phyloP scores from a whole-genome alignment of 2,329 filamentous ascomycete species.

The Paraconiothyrium brasiliense region DNA sequence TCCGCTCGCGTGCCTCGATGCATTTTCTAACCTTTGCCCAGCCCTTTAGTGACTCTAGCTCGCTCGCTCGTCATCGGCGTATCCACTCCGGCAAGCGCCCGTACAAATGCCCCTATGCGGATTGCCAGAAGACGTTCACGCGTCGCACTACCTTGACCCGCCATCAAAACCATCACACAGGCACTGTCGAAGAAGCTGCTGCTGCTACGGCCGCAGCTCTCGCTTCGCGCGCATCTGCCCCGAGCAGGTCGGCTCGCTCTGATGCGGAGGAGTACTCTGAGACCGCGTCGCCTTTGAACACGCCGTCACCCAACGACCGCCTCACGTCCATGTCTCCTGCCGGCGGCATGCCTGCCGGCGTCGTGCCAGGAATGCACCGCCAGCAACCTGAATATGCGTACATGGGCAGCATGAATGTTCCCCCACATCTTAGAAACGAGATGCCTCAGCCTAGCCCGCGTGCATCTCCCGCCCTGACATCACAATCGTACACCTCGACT shows the following conservation, averaged over 20 bases:
- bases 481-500: conserved; percentile 70
- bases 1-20: conserved; percentile 11
- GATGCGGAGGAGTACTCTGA: conserved; percentile 77
- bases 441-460: conserved; percentile 75
- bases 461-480: conserved; percentile 69
- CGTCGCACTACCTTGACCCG: conserved; percentile 92
- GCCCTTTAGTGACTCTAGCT: conserved; percentile 97
- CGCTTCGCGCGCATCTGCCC: conserved; percentile 63
- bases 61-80: conserved; percentile 88
- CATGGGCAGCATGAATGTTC: conserved; percentile 80
- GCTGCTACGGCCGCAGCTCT: conserved; percentile 87
- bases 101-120: conserved; percentile 96
- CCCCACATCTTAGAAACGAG: conserved; percentile 81
- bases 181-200: conserved; percentile 92
- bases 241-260: conserved; percentile 66
- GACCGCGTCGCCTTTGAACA: conserved; percentile 78
- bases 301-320: conserved; percentile 84
- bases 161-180: conserved; percentile 95
- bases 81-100: conserved; percentile 96
- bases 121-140: conserved; percentile 98
- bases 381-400: conserved; percentile 76
- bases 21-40: conserved; percentile 53
- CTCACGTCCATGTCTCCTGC: conserved; percentile 81
- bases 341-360: conserved; percentile 72
- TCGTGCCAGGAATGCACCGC: conserved; percentile 74